Evolutionary conservation across 2,329 filamentous ascomycete species (phyloP), one percentile per base, ranked within the genome.

Genomic region (Aureobasidium leucospermi): DNA sequence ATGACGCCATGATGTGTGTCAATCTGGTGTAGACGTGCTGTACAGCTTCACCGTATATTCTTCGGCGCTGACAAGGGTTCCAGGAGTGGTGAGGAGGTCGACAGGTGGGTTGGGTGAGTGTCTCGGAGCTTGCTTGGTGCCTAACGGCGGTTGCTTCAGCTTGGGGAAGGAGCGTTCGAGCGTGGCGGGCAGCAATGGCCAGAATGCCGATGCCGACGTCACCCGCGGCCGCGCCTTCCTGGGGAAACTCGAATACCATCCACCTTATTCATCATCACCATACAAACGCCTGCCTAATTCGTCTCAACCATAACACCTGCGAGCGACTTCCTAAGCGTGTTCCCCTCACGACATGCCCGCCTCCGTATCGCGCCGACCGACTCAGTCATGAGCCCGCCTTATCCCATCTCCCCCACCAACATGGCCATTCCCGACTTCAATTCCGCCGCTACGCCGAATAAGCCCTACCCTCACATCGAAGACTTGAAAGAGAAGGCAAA

Each of bases 1-100:
- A 99, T 81, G 92, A 91, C 72, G 90, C 87, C 92, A 96, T 96
- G 2, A 15, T 36, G 41, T 81, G 82, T 88, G 59, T 7, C 1
- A 8, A 6, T 29, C 15, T 28, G 19, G 13, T 23, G 16, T 3
- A 8, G n/a, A 31, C 34, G 48, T 29, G 34, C 15, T 52, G 15
- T 52, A 6, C 13, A 16, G 48, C 36, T 52, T 36, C 2, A 8
- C 4, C 16, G 9, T 10, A 13, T 52, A 23, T 41, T 19, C n/a
- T 15, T 3, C 16, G 13, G 31, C 6, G 8, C 6, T 4, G 3
- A 16, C 3, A 13, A 8, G 38, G 11, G 16, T 2, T 41, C 41
- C 7, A 31, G 10, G 9, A n/a, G 47, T 49, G 47, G 47, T 28
- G 32, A 28, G 32, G 23, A 15, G 32, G 47, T 36, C 32, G 32